Base-by-base conservation (phyloP, 2,329 filamentous ascomycete genomes). In the Colletotrichum costaricense region DNA sequence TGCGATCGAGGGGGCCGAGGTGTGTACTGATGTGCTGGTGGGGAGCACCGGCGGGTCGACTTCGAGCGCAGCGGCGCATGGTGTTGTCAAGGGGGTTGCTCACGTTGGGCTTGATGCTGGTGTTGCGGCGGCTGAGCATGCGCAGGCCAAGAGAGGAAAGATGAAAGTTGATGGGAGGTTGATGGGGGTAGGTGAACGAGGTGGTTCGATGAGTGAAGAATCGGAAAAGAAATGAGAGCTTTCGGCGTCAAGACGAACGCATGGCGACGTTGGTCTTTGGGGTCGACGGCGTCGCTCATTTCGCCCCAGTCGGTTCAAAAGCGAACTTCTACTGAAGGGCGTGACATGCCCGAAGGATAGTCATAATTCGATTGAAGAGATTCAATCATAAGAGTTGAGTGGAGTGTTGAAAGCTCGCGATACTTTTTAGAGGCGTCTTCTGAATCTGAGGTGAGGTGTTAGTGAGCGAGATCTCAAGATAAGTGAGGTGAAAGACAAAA, bases 81-180 rank as follows among this genome's bases (percentile, higher is more conserved):
- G 2, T 28, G 11, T 57, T 11, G 60, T 57, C 5, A 62, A 66
- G 55, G 46, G 55, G 26, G 30, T 33, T 24, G 30, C 66, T 14
- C 65, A 64, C 59, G 30, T 66, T 26, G 67, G 60, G 55, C 26
- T 70, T 5, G 49, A 63, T 30, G 71, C 55, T 9, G 67, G 59
- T 12, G 42, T 66, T 33, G 71, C 71, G 14, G 49, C 49, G 46
- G 49, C 22, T 6, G 56, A 70, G 30, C 56, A 57, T 24, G 26
- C 24, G 35, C 46, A 52, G 30, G 67, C 35, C 46, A 12, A 52
- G 49, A 62, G 26, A 19, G 59, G 24, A 22, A 57, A 73, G 49
- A 42, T n/a, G 2, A 64, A 14, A 7, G 33, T n/a, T 9, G 66
- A 35, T 33, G n/a, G n/a, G 22, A 35, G 8, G n/a, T 9, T 3